Conservation (phyloP, 73 alveolate species). For the Symbiodinium pilosum region DNA sequence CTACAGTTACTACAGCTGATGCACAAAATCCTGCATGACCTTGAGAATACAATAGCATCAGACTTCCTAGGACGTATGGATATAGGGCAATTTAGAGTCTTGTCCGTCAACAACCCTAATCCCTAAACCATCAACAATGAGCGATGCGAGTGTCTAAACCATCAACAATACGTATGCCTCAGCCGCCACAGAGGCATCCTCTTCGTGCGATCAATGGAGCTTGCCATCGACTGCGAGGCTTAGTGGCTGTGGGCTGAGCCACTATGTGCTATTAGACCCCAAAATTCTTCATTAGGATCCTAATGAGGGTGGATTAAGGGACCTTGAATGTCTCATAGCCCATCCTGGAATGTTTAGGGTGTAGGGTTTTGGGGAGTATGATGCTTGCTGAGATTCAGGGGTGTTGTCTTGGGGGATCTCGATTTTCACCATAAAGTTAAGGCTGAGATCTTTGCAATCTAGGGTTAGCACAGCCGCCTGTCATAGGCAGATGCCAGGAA, state of each 20-base stretch:
- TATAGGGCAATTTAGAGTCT: no score
- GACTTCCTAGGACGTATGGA: no score
- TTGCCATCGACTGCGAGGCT: neutral
- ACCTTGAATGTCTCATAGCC: no score
- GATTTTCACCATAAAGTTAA: neutral
- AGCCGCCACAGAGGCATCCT: constrained; percentile 41
- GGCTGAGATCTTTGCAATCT: neutral
- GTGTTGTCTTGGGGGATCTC: neutral
- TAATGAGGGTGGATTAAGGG: no score
- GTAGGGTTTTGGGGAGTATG: neutral
- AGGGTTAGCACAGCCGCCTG: no score
- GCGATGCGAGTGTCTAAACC: neutral
- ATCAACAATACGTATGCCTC: no score
- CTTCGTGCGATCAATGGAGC: constrained; percentile 66
- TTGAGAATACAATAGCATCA: no score
- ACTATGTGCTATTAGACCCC: no score
- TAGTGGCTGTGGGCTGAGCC: neutral
- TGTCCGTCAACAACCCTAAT: neutral
- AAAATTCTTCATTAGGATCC: no score
- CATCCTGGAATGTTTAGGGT: neutral
- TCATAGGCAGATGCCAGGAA: no score
- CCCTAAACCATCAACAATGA: neutral
- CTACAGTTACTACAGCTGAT: no score
- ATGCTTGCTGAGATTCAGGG: neutral
- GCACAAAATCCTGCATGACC: no score